A percentile compares a stretch with the other conserved stretches of the same genome.
Conservation (phyloP, 768 basidiomycete species). For the Termitomyces sp. region DNA sequence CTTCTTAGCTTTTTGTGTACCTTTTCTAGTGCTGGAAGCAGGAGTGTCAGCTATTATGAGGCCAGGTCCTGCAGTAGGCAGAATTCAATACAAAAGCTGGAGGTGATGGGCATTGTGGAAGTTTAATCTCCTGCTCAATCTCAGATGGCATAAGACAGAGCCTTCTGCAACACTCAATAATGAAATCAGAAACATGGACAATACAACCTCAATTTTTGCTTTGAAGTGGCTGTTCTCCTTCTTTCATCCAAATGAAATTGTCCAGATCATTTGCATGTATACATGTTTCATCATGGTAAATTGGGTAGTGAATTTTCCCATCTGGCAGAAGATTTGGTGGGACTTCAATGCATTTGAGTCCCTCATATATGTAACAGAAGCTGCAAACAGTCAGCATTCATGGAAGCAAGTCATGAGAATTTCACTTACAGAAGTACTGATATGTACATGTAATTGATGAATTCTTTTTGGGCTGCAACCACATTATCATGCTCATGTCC, state of each 20-base stretch:
- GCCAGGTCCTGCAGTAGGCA: too few relatives aligned
- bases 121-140: background rate
- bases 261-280: background rate
- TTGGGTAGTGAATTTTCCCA: background rate
- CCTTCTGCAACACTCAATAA: background rate
- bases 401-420: too few relatives aligned
- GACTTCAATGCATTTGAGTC: background rate
- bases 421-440: background rate
- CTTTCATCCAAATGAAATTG: background rate
- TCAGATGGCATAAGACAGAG: background rate
- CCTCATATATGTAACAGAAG: background rate
- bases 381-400: too few relatives aligned
- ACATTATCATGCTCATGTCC: background rate
- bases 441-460: background rate
- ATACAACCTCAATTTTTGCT: background rate
- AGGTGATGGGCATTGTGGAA: background rate
- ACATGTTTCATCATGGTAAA: background rate
- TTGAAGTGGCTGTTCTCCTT: background rate
- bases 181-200: background rate
- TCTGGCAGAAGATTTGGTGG: background rate
- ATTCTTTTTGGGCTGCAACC: background rate
- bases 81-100: too few relatives aligned
- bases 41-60: too few relatives aligned
- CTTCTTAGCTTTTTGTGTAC: too few relatives aligned
- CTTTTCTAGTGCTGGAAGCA: too few relatives aligned